Evolutionary conservation across 169 alveolate species (phyloP), one percentile per base, ranked within the genome.

Genomic region (Plasmodium gaboni): DNA sequence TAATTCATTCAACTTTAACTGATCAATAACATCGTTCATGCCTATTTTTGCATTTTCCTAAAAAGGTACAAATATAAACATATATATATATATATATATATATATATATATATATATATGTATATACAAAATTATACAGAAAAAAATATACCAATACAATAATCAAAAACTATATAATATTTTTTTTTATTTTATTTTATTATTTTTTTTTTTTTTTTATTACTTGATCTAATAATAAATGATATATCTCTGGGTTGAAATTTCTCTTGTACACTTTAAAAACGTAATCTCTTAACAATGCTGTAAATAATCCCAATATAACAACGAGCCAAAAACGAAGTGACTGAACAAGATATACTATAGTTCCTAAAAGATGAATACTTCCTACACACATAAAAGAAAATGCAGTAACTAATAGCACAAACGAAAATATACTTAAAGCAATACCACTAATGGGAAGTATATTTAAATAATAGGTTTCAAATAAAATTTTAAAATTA

Each of bases 401-500:
- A 63, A 13, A 68, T 15, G 91, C 32, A 46, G 57, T 28, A n/a
- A 38, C 61, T 13, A 69, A 17, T 4, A 93, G 46, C 24, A 93
- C 46, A 70, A 91, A 93, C 24, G 88, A 26, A 28, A 88, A 69
- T 51, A 93, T 85, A 57, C 95, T 92, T 80, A 94, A 38, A 44
- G 85, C 38, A 50, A 90, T 92, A 10, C 93, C 92, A 42, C 74
- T 74, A 24, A 89, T 85, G 2, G 95, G 92, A 15, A 93, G 71
- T 2, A 78, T 59, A 19, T 91, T 94, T 53, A 80, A 89, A 91
- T 70, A 92, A 93, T 93, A 92, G 17, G 95, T 94, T 68, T 94
- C 96, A 87, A 95, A 46, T 51, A 95, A 51, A 19, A 94, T 94
- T 87, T 95, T 95, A 32, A 87, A 46, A 68, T 93, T 91, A 19